These are phyloP conservation scores for Starmerella khaoyaiensis DNA, from an alignment of 805 yeast genomes.

Conservation along the genomic window DNA sequence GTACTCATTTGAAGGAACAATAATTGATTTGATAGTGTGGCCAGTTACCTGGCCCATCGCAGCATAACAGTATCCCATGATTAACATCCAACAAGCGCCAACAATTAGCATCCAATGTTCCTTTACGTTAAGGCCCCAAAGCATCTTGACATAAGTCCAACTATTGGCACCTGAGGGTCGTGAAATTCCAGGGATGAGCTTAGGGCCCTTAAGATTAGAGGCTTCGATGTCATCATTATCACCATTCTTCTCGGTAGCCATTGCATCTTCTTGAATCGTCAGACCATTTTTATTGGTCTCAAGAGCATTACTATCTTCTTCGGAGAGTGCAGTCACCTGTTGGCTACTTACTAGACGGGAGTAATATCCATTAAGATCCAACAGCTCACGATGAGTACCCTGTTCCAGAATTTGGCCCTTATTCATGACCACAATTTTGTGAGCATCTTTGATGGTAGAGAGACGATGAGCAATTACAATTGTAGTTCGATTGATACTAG, in stretches of 20 bases:
- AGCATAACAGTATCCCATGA: constrained; percentile 30
- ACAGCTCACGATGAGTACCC: constrained; percentile 32
- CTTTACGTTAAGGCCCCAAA: constrained; percentile 21
- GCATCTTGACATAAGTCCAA: constrained; percentile 11
- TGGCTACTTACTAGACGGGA: constrained; percentile 30
- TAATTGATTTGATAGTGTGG: constrained; percentile 27
- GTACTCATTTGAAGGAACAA: constrained; percentile 26
- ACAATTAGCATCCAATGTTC: constrained; percentile 22
- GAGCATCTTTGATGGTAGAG: constrained; percentile 45
- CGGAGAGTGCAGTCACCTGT: constrained; percentile 18
- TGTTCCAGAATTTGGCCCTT: constrained; percentile 40
- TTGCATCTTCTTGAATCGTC: constrained; percentile 16
- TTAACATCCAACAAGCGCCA: constrained; percentile 24
- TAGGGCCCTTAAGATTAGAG: not conserved
- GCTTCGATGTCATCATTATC: not conserved
- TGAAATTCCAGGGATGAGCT: constrained; percentile 19
- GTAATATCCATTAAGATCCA: constrained; percentile 25
- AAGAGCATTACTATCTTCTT: constrained; percentile 12
- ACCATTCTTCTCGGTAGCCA: constrained; percentile 8
- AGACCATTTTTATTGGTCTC: constrained; percentile 12
- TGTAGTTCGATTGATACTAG: constrained; percentile 33
- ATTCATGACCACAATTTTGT: constrained; percentile 39
- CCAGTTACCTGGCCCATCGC: constrained; percentile 30
- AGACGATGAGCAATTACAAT: constrained; percentile 48
- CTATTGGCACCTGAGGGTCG: constrained; percentile 9